These are phyloP conservation scores for Boletus edulis DNA, from an alignment of 768 basidiomycete species.

Conservation along the genomic window DNA sequence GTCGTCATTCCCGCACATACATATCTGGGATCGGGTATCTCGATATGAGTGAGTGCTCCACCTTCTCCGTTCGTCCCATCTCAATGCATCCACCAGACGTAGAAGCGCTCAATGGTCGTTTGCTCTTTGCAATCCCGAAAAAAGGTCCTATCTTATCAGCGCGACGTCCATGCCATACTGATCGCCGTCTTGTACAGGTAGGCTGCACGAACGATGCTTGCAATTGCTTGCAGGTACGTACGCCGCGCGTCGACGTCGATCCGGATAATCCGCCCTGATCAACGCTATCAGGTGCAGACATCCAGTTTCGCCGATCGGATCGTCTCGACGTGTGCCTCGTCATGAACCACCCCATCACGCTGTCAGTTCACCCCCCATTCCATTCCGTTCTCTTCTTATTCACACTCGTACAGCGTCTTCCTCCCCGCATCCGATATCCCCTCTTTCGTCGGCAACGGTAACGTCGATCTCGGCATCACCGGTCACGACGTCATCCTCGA, in stretches of 20 bases:
- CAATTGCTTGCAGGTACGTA: conserved; percentile 74
- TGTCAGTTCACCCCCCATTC: conserved; percentile 45
- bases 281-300: conserved; percentile 73
- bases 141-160: conserved; percentile 61
- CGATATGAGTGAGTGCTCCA: conserved; percentile 26
- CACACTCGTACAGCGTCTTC: conserved; percentile 65
- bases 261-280: too few relatives aligned
- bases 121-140: conserved; percentile 96
- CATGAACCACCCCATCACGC: conserved; percentile 87
- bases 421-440: conserved; percentile 97
- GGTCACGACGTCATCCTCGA: conserved; percentile 98
- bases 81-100: conserved; percentile 41
- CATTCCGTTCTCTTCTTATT: neutral
- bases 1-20: too few relatives aligned
- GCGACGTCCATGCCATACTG: neutral
- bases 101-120: conserved; percentile 79
- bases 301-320: conserved; percentile 86
- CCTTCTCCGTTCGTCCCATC: neutral
- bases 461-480: conserved; percentile 95
- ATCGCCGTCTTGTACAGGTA: conserved; percentile 45
- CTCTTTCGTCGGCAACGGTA: conserved; percentile 96
- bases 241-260: neutral
- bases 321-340: conserved; percentile 93
- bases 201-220: conserved; percentile 89
- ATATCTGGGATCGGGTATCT: neutral